Evolutionary conservation across 116 monocot species (phyloP).

Genomic region (Trichopus zeylanicus): DNA sequence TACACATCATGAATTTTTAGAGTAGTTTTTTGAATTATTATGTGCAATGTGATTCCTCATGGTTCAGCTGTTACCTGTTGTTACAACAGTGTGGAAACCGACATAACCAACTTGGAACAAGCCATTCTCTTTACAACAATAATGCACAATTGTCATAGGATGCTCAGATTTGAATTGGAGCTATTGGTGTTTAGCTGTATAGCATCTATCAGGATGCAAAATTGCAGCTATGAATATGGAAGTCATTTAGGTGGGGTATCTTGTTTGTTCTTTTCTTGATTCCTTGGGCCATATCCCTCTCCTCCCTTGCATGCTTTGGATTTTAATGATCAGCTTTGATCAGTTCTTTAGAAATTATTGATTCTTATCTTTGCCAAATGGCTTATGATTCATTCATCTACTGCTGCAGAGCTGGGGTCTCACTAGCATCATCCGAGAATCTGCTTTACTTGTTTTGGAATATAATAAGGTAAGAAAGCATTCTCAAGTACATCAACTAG

Average conservation of each 20-base stretch:
- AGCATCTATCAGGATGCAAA: too few relatives aligned
- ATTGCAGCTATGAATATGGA: too few relatives aligned
- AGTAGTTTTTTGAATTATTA: too few relatives aligned
- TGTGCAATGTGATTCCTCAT: too few relatives aligned
- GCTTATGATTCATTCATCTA: constrained; percentile 21
- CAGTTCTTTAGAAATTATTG: constrained; percentile 4
- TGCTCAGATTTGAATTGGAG: too few relatives aligned
- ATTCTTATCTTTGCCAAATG: constrained; percentile 2
- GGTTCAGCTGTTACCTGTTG: too few relatives aligned
- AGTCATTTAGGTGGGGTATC: not conserved
- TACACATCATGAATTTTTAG: too few relatives aligned
- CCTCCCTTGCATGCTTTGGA: not conserved
- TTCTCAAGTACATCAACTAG: constrained; percentile 17
- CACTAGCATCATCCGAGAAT: constrained; percentile 33
- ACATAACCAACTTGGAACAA: too few relatives aligned
- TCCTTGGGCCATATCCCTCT: not conserved
- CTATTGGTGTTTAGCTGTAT: too few relatives aligned
- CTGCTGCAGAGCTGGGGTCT: constrained; percentile 19
- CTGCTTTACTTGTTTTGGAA: constrained; percentile 40
- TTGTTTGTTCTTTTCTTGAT: constrained; percentile 4
- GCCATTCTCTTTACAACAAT: too few relatives aligned
- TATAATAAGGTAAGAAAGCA: constrained; percentile 23
- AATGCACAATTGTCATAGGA: too few relatives aligned
- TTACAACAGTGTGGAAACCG: too few relatives aligned
- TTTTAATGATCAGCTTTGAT: not conserved